phyloP scores from a whole-genome alignment of 106 monocot genomes.

The Dioscorea alata region DNA sequence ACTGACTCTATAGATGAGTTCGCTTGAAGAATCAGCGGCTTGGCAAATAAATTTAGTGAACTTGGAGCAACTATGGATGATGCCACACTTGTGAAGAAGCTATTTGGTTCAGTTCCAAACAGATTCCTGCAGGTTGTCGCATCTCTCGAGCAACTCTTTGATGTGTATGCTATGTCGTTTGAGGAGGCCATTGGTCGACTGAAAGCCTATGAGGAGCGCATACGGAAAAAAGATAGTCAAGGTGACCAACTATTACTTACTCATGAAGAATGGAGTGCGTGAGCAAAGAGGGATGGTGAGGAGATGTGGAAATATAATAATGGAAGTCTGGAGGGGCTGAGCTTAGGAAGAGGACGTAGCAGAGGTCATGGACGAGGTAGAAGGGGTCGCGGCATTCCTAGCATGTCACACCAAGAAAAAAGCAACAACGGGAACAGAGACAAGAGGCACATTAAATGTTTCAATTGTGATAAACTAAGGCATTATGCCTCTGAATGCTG shows the following conservation, averaged over 20 bases:
- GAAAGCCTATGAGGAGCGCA: conserved; percentile 17
- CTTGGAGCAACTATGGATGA: conserved; percentile 1
- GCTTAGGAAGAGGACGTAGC: not conserved
- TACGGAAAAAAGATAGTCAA: not conserved
- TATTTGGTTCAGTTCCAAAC: not conserved
- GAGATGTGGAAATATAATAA: not conserved
- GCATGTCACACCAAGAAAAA: not conserved
- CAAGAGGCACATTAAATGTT: conserved; percentile 9
- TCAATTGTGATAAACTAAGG: conserved; percentile 4
- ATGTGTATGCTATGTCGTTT: conserved; percentile 9
- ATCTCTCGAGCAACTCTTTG: not conserved
- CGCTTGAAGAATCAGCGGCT: conserved; percentile 1
- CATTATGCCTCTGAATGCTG: conserved; percentile 8
- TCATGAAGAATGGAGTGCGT: conserved; percentile 7
- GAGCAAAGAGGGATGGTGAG: conserved; percentile 2
- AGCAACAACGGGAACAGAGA: not conserved
- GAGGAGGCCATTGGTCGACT: conserved; percentile 17
- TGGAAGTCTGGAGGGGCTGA: too few relatives aligned
- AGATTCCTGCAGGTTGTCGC: not conserved
- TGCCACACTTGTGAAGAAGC: not conserved
- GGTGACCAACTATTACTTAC: conserved; percentile 12
- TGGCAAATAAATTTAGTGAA: not conserved
- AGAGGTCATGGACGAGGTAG: not conserved
- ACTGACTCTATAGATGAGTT: not conserved
- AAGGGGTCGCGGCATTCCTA: conserved; percentile 3